Evolutionary conservation across 2,329 filamentous ascomycete species (phyloP).

Genomic region (Alternaria tenuissima): DNA sequence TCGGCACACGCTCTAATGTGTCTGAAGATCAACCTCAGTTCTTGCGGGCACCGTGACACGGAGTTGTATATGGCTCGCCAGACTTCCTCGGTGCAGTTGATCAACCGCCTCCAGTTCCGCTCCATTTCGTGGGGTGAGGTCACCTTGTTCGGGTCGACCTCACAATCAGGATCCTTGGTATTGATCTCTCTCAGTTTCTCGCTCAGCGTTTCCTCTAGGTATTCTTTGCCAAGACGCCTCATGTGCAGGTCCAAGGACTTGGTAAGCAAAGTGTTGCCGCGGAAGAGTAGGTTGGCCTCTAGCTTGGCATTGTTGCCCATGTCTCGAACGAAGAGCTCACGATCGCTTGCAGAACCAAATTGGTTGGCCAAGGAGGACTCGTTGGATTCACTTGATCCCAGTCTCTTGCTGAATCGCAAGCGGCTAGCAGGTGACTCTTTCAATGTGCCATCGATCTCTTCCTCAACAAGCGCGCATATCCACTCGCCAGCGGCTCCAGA

Average conservation of each 20-base stretch:
- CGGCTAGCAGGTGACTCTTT: conserved; percentile 77
- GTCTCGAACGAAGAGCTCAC: conserved; percentile 76
- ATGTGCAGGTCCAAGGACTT: conserved; percentile 95
- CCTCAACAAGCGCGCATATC: conserved; percentile 92
- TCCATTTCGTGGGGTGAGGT: conserved; percentile 73
- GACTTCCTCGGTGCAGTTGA: conserved; percentile 78
- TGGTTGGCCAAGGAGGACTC: conserved; percentile 54
- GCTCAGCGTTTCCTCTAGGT: conserved; percentile 85
- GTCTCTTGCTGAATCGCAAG: conserved; percentile 74
- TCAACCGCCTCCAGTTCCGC: conserved; percentile 82
- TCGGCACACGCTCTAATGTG: conserved; percentile 93
- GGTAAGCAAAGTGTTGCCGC: conserved; percentile 92
- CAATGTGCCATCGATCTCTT: conserved; percentile 93
- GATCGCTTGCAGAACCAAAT: conserved; percentile 62
- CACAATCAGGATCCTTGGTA: conserved; percentile 87
- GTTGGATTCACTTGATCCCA: conserved; percentile 73
- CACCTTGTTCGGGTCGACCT: conserved; percentile 89
- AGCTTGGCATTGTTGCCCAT: conserved; percentile 80
- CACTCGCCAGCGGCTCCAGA: conserved; percentile 85
- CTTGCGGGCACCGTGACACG: conserved; percentile 77
- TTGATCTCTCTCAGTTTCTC: conserved; percentile 90
- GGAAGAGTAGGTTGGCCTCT: conserved; percentile 93
- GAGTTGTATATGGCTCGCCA: conserved; percentile 85
- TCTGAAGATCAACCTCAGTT: conserved; percentile 84
- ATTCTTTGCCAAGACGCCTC: conserved; percentile 91